Conservation (phyloP, 169 alveolate genomes). For the Plasmodium gaboni region DNA sequence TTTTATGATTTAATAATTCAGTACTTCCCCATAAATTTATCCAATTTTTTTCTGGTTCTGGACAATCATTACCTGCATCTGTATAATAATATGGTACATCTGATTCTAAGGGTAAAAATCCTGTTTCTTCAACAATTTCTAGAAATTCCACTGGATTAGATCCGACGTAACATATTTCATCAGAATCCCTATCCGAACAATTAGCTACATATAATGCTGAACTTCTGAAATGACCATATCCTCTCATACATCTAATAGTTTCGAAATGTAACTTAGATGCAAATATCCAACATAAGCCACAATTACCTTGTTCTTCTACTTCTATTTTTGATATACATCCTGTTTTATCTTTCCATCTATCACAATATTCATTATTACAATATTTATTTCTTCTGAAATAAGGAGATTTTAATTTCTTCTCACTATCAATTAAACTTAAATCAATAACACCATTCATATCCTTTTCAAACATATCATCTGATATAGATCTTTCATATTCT, state of each 20-base stretch:
- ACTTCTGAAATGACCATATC: constrained; percentile 63
- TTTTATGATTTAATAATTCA: constrained; percentile 10
- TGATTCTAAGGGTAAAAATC: constrained; percentile 47
- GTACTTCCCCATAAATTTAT: constrained; percentile 32
- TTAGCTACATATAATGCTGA: constrained; percentile 68
- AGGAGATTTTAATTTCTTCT: constrained; percentile 35
- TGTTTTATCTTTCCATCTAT: constrained; percentile 65
- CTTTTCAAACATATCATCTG: constrained; percentile 16
- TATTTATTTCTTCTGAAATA: constrained; percentile 33
- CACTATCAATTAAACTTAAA: neutral
- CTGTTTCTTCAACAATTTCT: constrained; percentile 17
- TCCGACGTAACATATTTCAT: constrained; percentile 25
- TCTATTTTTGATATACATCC: constrained; percentile 59
- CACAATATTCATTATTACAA: constrained; percentile 39
- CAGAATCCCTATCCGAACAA: constrained; percentile 16
- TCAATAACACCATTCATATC: constrained; percentile 18
- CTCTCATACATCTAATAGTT: constrained; percentile 75
- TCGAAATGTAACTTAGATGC: constrained; percentile 75
- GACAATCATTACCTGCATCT: constrained; percentile 21
- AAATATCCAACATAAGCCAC: constrained; percentile 67
- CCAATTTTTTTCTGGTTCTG: constrained; percentile 3
- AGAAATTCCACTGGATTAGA: constrained; percentile 56
- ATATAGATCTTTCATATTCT: neutral
- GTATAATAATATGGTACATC: constrained; percentile 36
- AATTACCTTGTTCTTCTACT: constrained; percentile 71